Evolutionary conservation across 1,139 yeast genomes (phyloP).

Genomic region (Saccharomyces hybrid): DNA sequence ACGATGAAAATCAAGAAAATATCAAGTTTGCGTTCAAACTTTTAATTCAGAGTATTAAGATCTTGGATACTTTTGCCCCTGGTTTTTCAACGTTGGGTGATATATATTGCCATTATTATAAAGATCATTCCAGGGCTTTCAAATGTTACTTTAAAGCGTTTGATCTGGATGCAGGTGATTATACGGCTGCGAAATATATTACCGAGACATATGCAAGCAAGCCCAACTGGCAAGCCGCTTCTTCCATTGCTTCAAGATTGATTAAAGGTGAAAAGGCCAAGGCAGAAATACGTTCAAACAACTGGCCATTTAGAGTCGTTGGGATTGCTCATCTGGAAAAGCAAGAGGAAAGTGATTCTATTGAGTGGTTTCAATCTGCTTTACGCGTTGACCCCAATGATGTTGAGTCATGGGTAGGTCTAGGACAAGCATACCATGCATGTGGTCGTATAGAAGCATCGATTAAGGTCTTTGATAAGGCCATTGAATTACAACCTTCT

Average conservation of each 20-base stretch:
- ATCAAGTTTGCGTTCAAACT: constrained; percentile 42
- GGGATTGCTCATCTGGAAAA: constrained; percentile 72
- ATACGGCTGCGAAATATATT: constrained; percentile 63
- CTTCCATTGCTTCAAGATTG: constrained; percentile 56
- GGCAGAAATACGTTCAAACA: constrained; percentile 39
- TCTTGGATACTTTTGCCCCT: constrained; percentile 58
- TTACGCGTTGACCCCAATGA: constrained; percentile 62
- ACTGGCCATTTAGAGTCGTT: constrained; percentile 84
- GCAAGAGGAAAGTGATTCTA: constrained; percentile 70
- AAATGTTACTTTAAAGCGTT: constrained; percentile 87
- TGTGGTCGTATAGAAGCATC: constrained; percentile 88
- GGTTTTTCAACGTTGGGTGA: constrained; percentile 75
- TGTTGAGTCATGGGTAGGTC: constrained; percentile 79
- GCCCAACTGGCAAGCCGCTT: constrained; percentile 81
- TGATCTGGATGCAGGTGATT: constrained; percentile 73
- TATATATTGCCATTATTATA: constrained; percentile 49
- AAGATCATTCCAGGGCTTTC: constrained; percentile 62
- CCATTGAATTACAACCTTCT: constrained; percentile 43
- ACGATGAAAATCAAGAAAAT: constrained; percentile 14
- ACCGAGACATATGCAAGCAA: constrained; percentile 58
- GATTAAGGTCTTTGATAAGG: constrained; percentile 66
- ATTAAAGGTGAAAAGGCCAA: constrained; percentile 57
- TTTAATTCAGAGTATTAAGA: constrained; percentile 56
- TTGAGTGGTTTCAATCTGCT: constrained; percentile 83
- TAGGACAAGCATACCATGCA: constrained; percentile 84